phyloP scores from a whole-genome alignment of 768 basidiomycete species.

The Postia placenta region DNA sequence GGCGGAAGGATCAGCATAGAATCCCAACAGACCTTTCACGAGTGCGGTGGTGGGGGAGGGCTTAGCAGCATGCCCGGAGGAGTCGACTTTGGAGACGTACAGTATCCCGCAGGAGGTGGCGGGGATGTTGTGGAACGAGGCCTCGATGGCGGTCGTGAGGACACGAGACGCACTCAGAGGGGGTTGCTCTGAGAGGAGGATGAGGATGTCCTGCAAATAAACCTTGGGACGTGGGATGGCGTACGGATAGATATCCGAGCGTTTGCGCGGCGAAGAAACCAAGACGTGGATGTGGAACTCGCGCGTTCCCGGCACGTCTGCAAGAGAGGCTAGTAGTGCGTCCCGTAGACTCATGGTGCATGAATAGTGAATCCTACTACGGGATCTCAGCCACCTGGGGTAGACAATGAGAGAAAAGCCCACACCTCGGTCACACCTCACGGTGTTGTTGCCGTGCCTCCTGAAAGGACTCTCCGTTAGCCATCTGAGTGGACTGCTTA shows the following conservation, averaged over 20 bases:
- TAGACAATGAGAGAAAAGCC: too few species aligned
- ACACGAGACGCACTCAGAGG: slow-evolving; percentile 44
- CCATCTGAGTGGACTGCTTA: too few species aligned
- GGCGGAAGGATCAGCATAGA: slow-evolving; percentile 56
- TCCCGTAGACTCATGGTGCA: slow-evolving; percentile 48
- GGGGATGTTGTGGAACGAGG: slow-evolving; percentile 67
- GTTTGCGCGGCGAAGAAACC: slow-evolving; percentile 60
- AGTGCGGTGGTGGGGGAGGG: slow-evolving; percentile 70
- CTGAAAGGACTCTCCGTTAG: too few species aligned
- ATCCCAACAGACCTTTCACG: slow-evolving; percentile 58
- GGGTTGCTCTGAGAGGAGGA: slow-evolving; percentile 65
- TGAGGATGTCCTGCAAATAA: slow-evolving; percentile 70
- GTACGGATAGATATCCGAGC: slow-evolving; percentile 68
- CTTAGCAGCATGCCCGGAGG: slow-evolving; percentile 66
- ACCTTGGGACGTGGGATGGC: slow-evolving; percentile 58
- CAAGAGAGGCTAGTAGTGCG: slow-evolving; percentile 50
- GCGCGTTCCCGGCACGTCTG: slow-evolving; percentile 56
- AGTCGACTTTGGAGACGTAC: slow-evolving; percentile 93
- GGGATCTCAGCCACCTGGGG: too few species aligned
- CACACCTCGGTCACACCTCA: too few species aligned
- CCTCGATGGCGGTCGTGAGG: slow-evolving; percentile 78
- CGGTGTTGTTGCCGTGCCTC: too few species aligned
- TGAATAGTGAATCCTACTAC: too few species aligned
- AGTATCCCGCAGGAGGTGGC: slow-evolving; percentile 63
- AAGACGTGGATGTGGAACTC: slow-evolving; percentile 74